Conservation (phyloP, 73 alveolate genomes). For the Paramecium primaurelia region DNA sequence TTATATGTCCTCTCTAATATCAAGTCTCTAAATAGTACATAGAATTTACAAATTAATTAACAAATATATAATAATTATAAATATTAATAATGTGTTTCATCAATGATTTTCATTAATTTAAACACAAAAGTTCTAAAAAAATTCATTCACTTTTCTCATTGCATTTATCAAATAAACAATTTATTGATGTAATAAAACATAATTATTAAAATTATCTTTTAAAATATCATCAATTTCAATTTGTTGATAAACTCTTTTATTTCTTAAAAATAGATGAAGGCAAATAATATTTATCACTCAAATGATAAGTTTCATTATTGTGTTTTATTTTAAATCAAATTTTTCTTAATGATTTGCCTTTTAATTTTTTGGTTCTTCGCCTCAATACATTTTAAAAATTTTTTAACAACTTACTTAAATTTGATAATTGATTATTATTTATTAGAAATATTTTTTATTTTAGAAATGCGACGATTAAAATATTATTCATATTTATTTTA, state of each 20-base stretch:
- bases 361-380: no score
- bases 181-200: neutral
- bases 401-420: neutral
- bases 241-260: neutral
- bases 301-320: no score
- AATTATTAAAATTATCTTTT: neutral
- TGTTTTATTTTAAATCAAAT: no score
- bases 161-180: neutral
- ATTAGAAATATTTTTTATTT: neutral
- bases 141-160: neutral
- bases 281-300: neutral
- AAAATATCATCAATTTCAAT: neutral
- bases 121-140: neutral
- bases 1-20: no score
- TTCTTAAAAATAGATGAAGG: neutral
- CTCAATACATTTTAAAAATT: neutral
- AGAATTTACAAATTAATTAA: no score
- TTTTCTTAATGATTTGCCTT: no score
- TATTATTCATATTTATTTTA: neutral
- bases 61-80: no score
- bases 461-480: neutral
- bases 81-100: no score
- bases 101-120: no score
- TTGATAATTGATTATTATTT: neutral
- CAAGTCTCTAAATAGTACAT: no score